Conservation (phyloP, 139 green algal species). For the Mesotaenium endlicherianum region DNA sequence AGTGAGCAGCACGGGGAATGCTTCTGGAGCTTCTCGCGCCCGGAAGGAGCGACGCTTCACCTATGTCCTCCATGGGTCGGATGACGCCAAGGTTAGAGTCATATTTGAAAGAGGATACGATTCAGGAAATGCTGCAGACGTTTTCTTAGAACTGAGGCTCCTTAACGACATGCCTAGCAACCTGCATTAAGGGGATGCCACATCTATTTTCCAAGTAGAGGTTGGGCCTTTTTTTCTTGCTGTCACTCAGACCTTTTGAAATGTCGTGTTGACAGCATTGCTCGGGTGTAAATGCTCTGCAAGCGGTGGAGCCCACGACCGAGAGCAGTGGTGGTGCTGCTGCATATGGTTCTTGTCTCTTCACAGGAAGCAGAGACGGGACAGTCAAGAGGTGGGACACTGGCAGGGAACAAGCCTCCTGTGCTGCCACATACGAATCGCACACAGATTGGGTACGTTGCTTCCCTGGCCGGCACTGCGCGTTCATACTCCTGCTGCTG, state of each 20-base stretch:
- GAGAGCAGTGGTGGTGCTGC: not conserved
- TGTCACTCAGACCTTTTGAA: no score
- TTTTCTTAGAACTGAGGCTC: no score
- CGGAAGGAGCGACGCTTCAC: conserved; percentile 42
- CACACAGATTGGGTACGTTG: conserved; percentile 42
- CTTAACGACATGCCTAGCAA: no score
- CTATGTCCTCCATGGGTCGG: conserved; percentile 37
- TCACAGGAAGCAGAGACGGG: conserved; percentile 39
- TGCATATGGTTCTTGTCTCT: conserved; percentile 6
- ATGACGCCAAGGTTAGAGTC: conserved; percentile 39
- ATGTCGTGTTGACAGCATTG: no score
- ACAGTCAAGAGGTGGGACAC: conserved; percentile 46
- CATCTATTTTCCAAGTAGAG: not conserved
- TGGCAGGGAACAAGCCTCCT: not conserved
- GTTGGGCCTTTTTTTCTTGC: not conserved
- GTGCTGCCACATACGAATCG: conserved; percentile 36
- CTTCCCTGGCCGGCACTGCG: not conserved
- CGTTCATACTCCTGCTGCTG: not conserved
- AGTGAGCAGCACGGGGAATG: not conserved
- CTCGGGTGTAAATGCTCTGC: conserved; percentile 35
- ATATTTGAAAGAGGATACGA: no score
- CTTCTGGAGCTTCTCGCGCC: not conserved
- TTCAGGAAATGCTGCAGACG: no score
- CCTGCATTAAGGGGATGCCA: no score
- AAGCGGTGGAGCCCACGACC: not conserved